These are phyloP conservation scores for Allium fistulosum DNA, from an alignment of 106 monocot genomes.

Conservation along the genomic window DNA sequence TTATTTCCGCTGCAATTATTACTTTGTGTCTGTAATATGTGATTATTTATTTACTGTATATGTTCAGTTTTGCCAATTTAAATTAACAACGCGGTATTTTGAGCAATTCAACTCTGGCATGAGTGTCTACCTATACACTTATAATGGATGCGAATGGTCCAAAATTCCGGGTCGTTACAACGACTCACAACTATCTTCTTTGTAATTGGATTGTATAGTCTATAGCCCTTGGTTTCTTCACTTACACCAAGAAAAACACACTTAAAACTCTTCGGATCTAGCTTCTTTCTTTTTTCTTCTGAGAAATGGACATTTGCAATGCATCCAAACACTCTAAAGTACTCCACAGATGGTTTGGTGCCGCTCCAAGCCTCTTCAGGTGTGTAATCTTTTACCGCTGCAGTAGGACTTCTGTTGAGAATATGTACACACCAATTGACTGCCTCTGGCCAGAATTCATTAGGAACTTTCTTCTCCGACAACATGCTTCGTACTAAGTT, in stretches of 20 bases:
- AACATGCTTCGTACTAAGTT: constrained; percentile 11
- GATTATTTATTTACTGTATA: too few relatives aligned
- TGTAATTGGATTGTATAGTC: constrained; percentile 2
- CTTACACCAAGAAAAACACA: neutral
- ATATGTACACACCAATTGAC: constrained; percentile 6
- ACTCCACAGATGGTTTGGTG: neutral
- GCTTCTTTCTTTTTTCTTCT: neutral
- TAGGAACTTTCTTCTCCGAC: constrained; percentile 11
- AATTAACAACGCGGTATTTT: too few relatives aligned
- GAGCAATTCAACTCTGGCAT: too few relatives aligned
- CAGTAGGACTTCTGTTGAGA: constrained; percentile 11
- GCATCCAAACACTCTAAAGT: constrained; percentile 14
- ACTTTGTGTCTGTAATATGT: too few relatives aligned
- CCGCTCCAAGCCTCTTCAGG: constrained; percentile 13
- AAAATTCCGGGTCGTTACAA: too few relatives aligned
- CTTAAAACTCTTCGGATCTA: neutral
- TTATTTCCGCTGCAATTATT: too few relatives aligned
- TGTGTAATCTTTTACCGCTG: neutral
- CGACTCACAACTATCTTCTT: neutral
- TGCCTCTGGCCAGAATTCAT: constrained; percentile 17
- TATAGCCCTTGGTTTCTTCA: neutral
- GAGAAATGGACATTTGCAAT: neutral
- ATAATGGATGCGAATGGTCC: too few relatives aligned
- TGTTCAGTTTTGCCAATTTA: too few relatives aligned
- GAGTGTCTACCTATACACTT: too few relatives aligned